Evolutionary conservation across 2,329 filamentous ascomycete genomes (phyloP).

Genomic region (Dactylellina haptotyla): DNA sequence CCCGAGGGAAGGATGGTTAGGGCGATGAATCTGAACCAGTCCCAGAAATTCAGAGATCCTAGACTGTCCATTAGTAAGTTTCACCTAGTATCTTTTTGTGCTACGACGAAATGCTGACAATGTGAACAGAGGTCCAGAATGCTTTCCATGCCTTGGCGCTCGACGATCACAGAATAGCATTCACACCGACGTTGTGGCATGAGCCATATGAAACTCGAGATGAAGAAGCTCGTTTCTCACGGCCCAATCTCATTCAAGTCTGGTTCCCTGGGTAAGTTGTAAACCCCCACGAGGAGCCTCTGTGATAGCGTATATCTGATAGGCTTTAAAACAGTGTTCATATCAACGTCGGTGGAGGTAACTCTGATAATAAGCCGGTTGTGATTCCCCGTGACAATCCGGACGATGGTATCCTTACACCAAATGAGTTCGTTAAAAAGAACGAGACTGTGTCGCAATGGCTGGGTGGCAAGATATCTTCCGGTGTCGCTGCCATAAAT

Average conservation of each 20-base stretch:
- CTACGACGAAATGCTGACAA: constrained; percentile 24
- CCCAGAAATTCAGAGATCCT: constrained; percentile 51
- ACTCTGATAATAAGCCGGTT: constrained; percentile 56
- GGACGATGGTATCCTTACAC: constrained; percentile 38
- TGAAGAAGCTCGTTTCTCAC: constrained; percentile 53
- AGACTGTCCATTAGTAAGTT: constrained; percentile 39
- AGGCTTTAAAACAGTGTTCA: constrained; percentile 68
- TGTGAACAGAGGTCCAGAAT: constrained; percentile 59
- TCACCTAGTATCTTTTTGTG: neutral
- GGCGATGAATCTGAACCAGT: constrained; percentile 50
- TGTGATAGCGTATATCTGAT: no score
- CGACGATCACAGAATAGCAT: constrained; percentile 63
- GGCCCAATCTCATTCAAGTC: constrained; percentile 43
- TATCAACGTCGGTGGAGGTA: constrained; percentile 66
- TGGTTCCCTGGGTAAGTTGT: constrained; percentile 54
- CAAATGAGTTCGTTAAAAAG: constrained; percentile 39
- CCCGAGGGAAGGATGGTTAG: constrained; percentile 57
- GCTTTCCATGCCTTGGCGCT: constrained; percentile 62
- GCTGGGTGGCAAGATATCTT: constrained; percentile 22
- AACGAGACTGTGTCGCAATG: constrained; percentile 26
- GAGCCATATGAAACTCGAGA: constrained; percentile 60
- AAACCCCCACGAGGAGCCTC: no score
- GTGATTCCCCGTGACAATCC: constrained; percentile 44
- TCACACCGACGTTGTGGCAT: constrained; percentile 67
- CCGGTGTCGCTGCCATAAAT: constrained; percentile 38